Base-by-base conservation (phyloP, 2,329 filamentous ascomycete species). In the Harringtonia lauricola region DNA sequence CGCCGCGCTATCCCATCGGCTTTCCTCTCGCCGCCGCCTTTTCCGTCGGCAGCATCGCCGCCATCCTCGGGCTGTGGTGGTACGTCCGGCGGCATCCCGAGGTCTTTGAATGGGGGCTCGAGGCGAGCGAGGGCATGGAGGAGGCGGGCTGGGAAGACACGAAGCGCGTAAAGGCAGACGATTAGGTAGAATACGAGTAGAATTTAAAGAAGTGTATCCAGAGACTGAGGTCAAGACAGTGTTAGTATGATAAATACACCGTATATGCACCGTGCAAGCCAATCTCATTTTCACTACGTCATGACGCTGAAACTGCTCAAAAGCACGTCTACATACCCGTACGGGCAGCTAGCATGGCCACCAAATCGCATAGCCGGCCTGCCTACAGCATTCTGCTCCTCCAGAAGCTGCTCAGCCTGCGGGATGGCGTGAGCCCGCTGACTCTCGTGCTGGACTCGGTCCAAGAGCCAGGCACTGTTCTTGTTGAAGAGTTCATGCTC, bases 401-500 rank as follows among this genome's bases (percentile, higher is more conserved):
- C 24, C 55, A 58, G 44, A 56, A 56, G 37, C 42, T 58, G 36
- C 51, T 58, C 28, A 53, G 40, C 35, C 46, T 55, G 28, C 48
- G 52, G 26, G 49, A 54, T 18, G 65, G 66, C 10, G 63, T 68
- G 40, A 57, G 60, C 29, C 54, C 63, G 15, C 57, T 68, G 12
- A 64, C 65, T n/a, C 54, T 65, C 28, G 54, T 66, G 8, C 55
- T 68, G n/a, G 52, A 57, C 18, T 86, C 74, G 29, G 69, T 95
- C 26, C 87, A 94, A 64, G 88, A 95, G 63, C 79, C 81, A 22
- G 85, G 80, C 8, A 71, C 69, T 26, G 80, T 81, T 1, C 64
- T 95, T 4, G 51, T 90, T 2, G 64, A 68, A 17, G 88, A 95
- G 61, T 86, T 90, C 61, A 76, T 85, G 43, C 68, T 71, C 38